Percentiles rank a stretch among this genome's conserved stretches.
phyloP scores from a whole-genome alignment of 2,329 filamentous ascomycete species.

The Colletotrichum euphorbiae region DNA sequence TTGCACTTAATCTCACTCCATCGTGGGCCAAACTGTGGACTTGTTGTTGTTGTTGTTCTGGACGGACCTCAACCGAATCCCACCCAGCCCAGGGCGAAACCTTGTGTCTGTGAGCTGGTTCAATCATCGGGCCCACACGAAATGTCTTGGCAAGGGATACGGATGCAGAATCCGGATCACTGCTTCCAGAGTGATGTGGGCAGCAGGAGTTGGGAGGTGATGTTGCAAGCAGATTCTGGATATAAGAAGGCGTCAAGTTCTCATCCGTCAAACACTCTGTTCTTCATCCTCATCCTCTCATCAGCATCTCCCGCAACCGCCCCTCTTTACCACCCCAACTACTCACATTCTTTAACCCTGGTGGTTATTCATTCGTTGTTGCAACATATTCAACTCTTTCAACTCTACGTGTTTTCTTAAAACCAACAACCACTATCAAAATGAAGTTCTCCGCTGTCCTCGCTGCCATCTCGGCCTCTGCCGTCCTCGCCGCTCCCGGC shows the following conservation, averaged over 20 bases:
- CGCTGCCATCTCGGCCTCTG: conserved; percentile 41
- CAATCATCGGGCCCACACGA: conserved; percentile 10
- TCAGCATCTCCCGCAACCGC: conserved; percentile 35
- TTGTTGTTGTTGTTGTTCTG: background rate
- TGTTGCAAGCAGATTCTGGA: background rate
- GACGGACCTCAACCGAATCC: conserved; percentile 5
- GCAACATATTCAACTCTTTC: conserved; percentile 22
- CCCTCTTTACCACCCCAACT: conserved; percentile 46
- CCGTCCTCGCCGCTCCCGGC: conserved; percentile 41
- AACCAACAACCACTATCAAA: conserved; percentile 38
- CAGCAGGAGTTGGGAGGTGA: background rate
- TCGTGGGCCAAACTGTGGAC: conserved; percentile 16
- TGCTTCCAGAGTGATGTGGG: conserved; percentile 10
- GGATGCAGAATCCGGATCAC: conserved; percentile 15
- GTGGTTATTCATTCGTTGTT: conserved; percentile 38
- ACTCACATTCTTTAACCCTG: conserved; percentile 44
- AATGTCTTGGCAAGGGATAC: conserved; percentile 20
- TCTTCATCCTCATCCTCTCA: conserved; percentile 20
- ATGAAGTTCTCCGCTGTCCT: conserved; percentile 44
- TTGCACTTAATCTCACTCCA: conserved; percentile 26
- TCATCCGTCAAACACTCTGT: background rate
- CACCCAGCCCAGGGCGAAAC: conserved; percentile 19
- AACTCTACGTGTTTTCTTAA: conserved; percentile 28
- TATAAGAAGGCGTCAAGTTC: conserved; percentile 32
- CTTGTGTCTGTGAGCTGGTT: conserved; percentile 25